Evolutionary conservation across 2,329 filamentous ascomycete genomes (phyloP).

Genomic region (Xylaria polymorpha): DNA sequence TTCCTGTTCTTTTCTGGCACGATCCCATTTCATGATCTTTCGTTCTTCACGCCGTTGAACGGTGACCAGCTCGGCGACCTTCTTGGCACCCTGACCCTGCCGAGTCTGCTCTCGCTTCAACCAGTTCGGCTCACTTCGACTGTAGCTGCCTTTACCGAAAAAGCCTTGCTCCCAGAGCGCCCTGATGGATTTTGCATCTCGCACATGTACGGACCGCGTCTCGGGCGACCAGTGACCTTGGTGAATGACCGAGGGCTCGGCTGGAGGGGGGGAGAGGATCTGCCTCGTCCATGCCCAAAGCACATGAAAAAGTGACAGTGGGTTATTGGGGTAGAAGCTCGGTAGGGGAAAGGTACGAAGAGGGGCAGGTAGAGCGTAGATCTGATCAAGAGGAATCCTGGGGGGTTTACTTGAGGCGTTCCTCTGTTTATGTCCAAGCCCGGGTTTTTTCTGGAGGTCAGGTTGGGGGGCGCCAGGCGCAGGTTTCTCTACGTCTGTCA

Average conservation of each 20-base stretch:
- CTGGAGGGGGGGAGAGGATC: slow-evolving; percentile 72
- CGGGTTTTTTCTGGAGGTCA: slow-evolving; percentile 13
- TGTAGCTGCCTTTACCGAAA: slow-evolving; percentile 93
- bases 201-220: slow-evolving; percentile 86
- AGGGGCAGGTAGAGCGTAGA: slow-evolving; percentile 85
- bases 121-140: slow-evolving; percentile 96
- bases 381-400: slow-evolving; percentile 67
- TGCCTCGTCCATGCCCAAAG: slow-evolving; percentile 81
- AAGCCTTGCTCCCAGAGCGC: slow-evolving; percentile 97
- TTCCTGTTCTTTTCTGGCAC: slow-evolving; percentile 87
- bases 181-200: slow-evolving; percentile 77
- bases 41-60: slow-evolving; percentile 81
- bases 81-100: slow-evolving; percentile 69
- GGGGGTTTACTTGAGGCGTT: slow-evolving; percentile 5
- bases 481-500: slow-evolving; percentile 48
- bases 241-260: slow-evolving; percentile 73
- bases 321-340: slow-evolving; percentile 90
- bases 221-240: slow-evolving; percentile 82
- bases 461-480: slow-evolving; percentile 37
- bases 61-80: slow-evolving; percentile 87
- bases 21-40: slow-evolving; percentile 86
- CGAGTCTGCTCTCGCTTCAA: slow-evolving; percentile 82
- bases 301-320: slow-evolving; percentile 85
- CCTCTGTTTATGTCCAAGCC: slow-evolving; percentile 2
- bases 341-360: slow-evolving; percentile 86